Conservation (phyloP, 139 green algal genomes). For the Parachlorella kessleri region DNA sequence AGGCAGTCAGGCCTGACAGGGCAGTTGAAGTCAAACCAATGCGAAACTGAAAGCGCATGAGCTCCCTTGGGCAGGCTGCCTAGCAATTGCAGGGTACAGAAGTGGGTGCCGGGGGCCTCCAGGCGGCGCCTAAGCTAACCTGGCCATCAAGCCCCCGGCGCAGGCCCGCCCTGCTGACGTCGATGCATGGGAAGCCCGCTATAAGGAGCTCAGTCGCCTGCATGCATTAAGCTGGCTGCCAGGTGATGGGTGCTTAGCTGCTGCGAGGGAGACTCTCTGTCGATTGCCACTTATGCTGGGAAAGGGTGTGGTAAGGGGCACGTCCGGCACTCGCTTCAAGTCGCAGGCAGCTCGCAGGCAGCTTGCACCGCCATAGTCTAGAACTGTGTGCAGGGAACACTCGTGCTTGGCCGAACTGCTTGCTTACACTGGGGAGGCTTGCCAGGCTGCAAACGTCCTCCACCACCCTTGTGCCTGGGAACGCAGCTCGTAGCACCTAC, state of each 20-base stretch:
- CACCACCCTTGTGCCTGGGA: slow-evolving; percentile 16
- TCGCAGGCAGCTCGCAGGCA: background rate
- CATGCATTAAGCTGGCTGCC: background rate
- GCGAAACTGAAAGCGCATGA: too few species aligned
- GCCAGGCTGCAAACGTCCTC: slow-evolving; percentile 16
- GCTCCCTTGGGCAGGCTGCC: too few species aligned
- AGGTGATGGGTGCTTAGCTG: background rate
- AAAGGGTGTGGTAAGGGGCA: background rate
- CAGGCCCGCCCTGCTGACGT: slow-evolving; percentile 76
- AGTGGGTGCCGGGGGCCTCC: too few species aligned
- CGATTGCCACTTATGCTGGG: background rate
- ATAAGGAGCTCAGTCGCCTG: slow-evolving; percentile 82
- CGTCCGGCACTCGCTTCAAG: background rate
- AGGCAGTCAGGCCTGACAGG: too few species aligned
- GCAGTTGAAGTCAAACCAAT: too few species aligned
- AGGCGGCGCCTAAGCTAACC: too few species aligned
- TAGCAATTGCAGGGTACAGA: too few species aligned
- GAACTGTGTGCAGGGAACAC: background rate
- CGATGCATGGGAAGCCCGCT: slow-evolving; percentile 92
- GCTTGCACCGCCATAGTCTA: background rate
- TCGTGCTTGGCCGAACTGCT: too few species aligned
- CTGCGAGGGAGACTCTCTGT: background rate
- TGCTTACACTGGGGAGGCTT: slow-evolving; percentile 16
- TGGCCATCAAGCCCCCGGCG: slow-evolving; percentile 62
- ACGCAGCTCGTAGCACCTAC: slow-evolving; percentile 21